Evolutionary conservation across 116 monocot genomes (phyloP).

Genomic region (Phalaenopsis hybrid): DNA sequence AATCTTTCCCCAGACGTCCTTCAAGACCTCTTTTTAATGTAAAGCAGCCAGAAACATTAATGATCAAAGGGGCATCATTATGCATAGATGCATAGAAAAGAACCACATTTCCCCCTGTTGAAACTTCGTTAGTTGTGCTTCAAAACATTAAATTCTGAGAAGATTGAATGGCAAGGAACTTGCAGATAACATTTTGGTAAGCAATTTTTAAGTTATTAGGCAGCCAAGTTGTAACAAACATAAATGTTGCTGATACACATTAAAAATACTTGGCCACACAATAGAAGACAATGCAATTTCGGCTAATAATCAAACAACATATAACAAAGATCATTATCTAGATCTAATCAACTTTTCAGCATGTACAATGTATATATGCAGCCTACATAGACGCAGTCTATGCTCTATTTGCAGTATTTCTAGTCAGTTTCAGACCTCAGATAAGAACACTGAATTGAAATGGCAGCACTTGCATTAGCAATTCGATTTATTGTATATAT

Average conservation of each 20-base stretch:
- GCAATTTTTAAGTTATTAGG: neutral
- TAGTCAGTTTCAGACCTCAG: neutral
- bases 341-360: too few species aligned
- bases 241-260: neutral
- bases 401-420: neutral
- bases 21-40: conserved; percentile 49
- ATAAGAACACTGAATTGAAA: neutral
- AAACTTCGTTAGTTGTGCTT: conserved; percentile 1
- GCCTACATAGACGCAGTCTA: neutral
- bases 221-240: neutral
- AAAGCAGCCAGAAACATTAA: conserved; percentile 84
- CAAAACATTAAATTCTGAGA: neutral
- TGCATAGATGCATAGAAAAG: conserved; percentile 76
- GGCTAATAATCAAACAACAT: too few species aligned
- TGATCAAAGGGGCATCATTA: conserved; percentile 37
- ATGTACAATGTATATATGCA: neutral
- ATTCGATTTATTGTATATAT: neutral
- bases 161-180: neutral
- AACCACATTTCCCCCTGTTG: conserved; percentile 71
- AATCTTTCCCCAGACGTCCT: conserved; percentile 54
- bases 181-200: neutral
- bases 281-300: neutral
- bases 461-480: neutral
- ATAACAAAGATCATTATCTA: neutral
- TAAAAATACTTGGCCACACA: neutral